Percentiles rank a stretch among this genome's conserved stretches.
Conservation (phyloP, 495 filamentous ascomycete genomes). For the Tuber brumale region DNA sequence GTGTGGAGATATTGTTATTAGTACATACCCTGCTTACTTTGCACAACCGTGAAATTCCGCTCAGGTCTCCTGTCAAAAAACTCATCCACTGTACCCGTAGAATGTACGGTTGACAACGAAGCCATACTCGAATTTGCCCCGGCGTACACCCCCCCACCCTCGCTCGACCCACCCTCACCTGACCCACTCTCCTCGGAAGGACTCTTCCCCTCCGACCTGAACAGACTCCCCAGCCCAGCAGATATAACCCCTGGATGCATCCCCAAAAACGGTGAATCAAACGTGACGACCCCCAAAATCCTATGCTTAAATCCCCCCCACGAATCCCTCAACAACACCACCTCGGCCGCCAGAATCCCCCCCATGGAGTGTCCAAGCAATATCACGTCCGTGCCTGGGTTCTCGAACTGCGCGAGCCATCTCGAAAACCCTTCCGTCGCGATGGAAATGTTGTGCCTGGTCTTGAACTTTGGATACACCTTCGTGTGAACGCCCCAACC, state of each 20-base stretch:
- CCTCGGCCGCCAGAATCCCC: conserved; percentile 73
- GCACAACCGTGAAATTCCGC: conserved; percentile 32
- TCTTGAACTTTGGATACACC: conserved; percentile 86
- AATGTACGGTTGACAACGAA: conserved; percentile 16
- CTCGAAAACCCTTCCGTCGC: conserved; percentile 72
- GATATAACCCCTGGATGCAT: conserved; percentile 82
- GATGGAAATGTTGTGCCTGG: conserved; percentile 63
- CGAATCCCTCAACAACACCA: conserved; percentile 56
- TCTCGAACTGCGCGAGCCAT: conserved; percentile 75
- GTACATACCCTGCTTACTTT: conserved; percentile 28
- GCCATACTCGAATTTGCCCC: conserved; percentile 4
- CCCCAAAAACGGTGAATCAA: conserved; percentile 81
- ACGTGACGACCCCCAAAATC: conserved; percentile 73
- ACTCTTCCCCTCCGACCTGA: conserved; percentile 53
- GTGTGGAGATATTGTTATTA: no score
- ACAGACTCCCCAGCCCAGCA: conserved; percentile 70
- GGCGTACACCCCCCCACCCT: conserved; percentile 6
- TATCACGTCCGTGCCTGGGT: conserved; percentile 66
- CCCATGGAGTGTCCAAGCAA: conserved; percentile 88
- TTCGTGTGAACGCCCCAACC: conserved; percentile 80
- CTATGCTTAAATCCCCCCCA: conserved; percentile 51
- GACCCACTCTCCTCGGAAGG: conserved; percentile 30
- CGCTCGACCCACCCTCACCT: conserved; percentile 18
- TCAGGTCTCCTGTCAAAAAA: conserved; percentile 29
- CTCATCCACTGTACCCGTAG: conserved; percentile 15